phyloP scores from a whole-genome alignment of 1,284 basidiomycete genomes.

The Apiotrichum brassicae region DNA sequence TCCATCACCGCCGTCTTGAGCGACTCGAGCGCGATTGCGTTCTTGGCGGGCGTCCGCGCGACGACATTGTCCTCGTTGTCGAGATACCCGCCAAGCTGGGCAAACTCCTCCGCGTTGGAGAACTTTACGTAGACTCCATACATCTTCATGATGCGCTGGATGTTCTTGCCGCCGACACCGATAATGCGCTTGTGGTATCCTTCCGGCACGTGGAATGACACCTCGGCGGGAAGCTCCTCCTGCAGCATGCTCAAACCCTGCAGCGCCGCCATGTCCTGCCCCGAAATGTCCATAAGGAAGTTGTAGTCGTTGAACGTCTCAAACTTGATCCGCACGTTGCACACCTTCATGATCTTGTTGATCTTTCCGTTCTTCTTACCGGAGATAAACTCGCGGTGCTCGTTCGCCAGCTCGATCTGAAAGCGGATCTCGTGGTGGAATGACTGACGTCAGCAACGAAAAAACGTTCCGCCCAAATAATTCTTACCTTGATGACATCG shows the following conservation, averaged over 20 bases:
- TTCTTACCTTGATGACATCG: conserved; percentile 87
- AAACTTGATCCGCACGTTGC: conserved; percentile 96
- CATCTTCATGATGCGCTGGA: conserved; percentile 99
- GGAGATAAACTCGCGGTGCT: conserved; percentile 96
- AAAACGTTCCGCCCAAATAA: conserved; percentile 10
- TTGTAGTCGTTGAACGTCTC: conserved; percentile 98
- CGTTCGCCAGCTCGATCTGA: conserved; percentile 96
- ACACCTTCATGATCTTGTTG: conserved; percentile 96
- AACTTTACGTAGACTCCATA: conserved; percentile 99
- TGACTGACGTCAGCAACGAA: neutral
- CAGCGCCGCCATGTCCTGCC: conserved; percentile 71
- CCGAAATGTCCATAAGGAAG: conserved; percentile 91
- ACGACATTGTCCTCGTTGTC: conserved; percentile 99
- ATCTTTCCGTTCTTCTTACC: conserved; percentile 98
- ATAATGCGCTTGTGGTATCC: conserved; percentile 99
- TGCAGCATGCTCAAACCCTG: conserved; percentile 85
- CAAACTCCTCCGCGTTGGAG: conserved; percentile 96
- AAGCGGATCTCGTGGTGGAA: conserved; percentile 98
- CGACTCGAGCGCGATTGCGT: conserved; percentile 90
- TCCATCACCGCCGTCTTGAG: conserved; percentile 97
- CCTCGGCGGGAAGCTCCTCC: conserved; percentile 96
- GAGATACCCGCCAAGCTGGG: conserved; percentile 85
- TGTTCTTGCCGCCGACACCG: conserved; percentile 95
- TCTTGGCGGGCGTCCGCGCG: conserved; percentile 94
- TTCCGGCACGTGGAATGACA: conserved; percentile 98